Base-by-base conservation (phyloP, 495 filamentous ascomycete species). In the Podospora fimiseda region DNA sequence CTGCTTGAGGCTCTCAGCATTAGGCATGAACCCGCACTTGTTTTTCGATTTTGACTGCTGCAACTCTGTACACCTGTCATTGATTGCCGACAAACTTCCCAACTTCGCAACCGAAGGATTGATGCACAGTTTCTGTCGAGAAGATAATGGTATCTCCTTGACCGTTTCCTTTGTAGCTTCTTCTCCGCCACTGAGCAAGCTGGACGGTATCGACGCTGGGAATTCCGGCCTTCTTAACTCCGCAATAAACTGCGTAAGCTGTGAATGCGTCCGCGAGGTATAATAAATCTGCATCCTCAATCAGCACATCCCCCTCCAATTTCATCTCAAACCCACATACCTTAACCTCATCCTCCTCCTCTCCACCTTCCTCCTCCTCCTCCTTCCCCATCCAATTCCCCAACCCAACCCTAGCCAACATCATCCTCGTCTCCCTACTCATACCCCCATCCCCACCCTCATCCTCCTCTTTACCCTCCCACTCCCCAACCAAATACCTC, bases 261-360 rank as follows among this genome's bases (percentile, higher is more conserved):
- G 93, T 0, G 93, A 97, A 61, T 98, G 93, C 1, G 93, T 98
- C 59, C 93, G 77, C 13, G 93, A 97, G 52, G 91, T 96, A 66
- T 87, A 97, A 66, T 88, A 96, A 21, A 98, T 88, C 76, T 83
- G 48, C 7, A 9, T 33, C 11, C 27, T 33, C 27, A n/a, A 11
- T 33, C 27, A 33, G 9, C 9, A 0, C 33, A 24, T 61, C 24
- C 66, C 55, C n/a, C 11, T 24, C 18, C 46, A 9, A 21, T 24
- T 14, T 23, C 1, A 19, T 18, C 15, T 36, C 8, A 40, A 54
- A 39, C 3, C 15, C 14, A 3, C 36, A 9, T 5, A 80, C 81
- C 70, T 89, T 91, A 16, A 84, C 73, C 43, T 83, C 76, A 46
- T 80, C 74, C 20, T 83, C 80, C 9, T 71, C 64, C 13, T 77